These are phyloP conservation scores for Aspergillus egyptiacus DNA, from an alignment of 495 filamentous ascomycete species.

Conservation along the genomic window DNA sequence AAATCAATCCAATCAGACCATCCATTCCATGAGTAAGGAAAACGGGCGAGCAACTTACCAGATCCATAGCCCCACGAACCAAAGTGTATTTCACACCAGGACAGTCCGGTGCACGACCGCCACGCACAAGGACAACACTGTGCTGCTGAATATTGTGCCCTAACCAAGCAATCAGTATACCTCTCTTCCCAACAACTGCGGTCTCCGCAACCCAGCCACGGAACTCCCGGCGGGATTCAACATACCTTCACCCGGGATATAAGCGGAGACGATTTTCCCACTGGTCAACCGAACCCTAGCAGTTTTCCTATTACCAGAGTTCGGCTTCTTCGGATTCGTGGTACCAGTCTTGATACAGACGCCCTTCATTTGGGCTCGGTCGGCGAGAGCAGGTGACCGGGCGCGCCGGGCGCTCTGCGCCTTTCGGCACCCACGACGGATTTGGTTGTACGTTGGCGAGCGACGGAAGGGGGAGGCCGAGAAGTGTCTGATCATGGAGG, in stretches of 20 bases:
- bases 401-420: slow-evolving; percentile 71
- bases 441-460: slow-evolving; percentile 50
- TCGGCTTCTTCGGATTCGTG: slow-evolving; percentile 96
- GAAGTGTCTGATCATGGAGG: slow-evolving; percentile 33
- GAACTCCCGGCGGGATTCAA: slow-evolving; percentile 9
- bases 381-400: slow-evolving; percentile 74
- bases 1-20: slow-evolving; percentile 17
- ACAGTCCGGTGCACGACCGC: slow-evolving; percentile 91
- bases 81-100: slow-evolving; percentile 95
- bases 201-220: slow-evolving; percentile 1
- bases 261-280: slow-evolving; percentile 78
- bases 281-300: slow-evolving; percentile 82
- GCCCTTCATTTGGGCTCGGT: slow-evolving; percentile 80
- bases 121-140: slow-evolving; percentile 88
- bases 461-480: slow-evolving; percentile 35
- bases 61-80: slow-evolving; percentile 85
- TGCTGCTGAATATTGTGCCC: slow-evolving; percentile 99
- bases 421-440: slow-evolving; percentile 66
- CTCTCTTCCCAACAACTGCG: not conserved
- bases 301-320: slow-evolving; percentile 90
- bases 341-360: slow-evolving; percentile 90
- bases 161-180: slow-evolving; percentile 23
- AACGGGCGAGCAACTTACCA: slow-evolving; percentile 56
- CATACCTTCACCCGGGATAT: slow-evolving; percentile 91
- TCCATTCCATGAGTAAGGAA: not conserved